Percentiles rank a stretch among this genome's conserved stretches.
These are phyloP conservation scores for Lepraria neglecta DNA, from an alignment of 495 filamentous ascomycete species.

Conservation along the genomic window DNA sequence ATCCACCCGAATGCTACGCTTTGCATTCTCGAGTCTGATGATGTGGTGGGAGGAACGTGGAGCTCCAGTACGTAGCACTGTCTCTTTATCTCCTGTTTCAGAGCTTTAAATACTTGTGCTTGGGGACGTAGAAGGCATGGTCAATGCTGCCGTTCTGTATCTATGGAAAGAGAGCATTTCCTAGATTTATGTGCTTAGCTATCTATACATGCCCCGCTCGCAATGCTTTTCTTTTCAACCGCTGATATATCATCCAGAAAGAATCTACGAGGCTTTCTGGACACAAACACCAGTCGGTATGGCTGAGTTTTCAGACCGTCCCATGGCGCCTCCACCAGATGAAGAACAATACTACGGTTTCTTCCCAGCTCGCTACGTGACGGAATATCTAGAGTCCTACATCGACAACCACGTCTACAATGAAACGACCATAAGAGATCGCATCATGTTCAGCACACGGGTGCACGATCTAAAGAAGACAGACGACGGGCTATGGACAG, in stretches of 20 bases:
- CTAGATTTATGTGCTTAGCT: too few species aligned
- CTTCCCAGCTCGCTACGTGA: conserved; percentile 38
- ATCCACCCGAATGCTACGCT: conserved; percentile 28
- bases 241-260: neutral
- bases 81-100: too few species aligned
- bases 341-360: conserved; percentile 31
- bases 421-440: conserved; percentile 30
- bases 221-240: too few species aligned
- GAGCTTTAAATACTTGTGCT: too few species aligned
- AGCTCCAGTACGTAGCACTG: conserved; percentile 21
- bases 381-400: conserved; percentile 41
- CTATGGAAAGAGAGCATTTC: too few species aligned
- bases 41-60: conserved; percentile 34
- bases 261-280: conserved; percentile 38
- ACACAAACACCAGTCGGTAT: conserved; percentile 37
- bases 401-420: conserved; percentile 31
- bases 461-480: conserved; percentile 33
- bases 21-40: conserved; percentile 28
- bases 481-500: neutral
- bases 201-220: too few species aligned
- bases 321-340: conserved; percentile 29
- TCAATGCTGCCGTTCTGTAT: too few species aligned
- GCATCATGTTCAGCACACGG: conserved; percentile 30
- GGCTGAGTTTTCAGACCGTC: conserved; percentile 37
- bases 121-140: too few species aligned